Conservation (phyloP, 2,329 filamentous ascomycete genomes). For the Simplicillium aogashimaense region DNA sequence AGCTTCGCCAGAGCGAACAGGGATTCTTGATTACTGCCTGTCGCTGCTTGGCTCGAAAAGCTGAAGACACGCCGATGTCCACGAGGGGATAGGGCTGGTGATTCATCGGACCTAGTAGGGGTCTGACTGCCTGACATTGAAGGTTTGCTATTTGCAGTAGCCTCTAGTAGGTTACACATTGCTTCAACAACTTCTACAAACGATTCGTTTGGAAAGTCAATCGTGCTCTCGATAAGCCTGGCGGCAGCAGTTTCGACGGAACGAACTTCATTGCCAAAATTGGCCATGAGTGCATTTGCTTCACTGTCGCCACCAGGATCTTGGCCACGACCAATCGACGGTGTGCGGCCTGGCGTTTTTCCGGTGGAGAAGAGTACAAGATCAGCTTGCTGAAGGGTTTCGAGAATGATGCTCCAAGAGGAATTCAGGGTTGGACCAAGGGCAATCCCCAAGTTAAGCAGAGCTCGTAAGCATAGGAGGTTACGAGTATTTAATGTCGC, state of each 20-base stretch:
- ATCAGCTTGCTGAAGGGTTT: constrained; percentile 87
- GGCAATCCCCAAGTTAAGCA: constrained; percentile 93
- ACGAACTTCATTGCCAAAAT: constrained; percentile 70
- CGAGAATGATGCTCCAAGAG: constrained; percentile 85
- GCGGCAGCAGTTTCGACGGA: constrained; percentile 83
- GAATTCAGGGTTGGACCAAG: constrained; percentile 76
- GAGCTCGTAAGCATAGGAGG: constrained; percentile 75
- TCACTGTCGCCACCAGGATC: constrained; percentile 43
- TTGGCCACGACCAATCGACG: constrained; percentile 32
- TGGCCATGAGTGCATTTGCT: constrained; percentile 42
- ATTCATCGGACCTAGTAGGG: constrained; percentile 8
- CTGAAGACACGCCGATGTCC: constrained; percentile 37
- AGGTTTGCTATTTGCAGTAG: not conserved
- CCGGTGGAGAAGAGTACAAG: constrained; percentile 64
- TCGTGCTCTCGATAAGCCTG: constrained; percentile 81
- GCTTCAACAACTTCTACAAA: constrained; percentile 71
- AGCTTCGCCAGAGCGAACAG: constrained; percentile 64
- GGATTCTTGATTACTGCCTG: constrained; percentile 49
- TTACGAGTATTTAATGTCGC: constrained; percentile 75
- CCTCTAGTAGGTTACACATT: constrained; percentile 59
- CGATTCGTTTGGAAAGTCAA: constrained; percentile 75
- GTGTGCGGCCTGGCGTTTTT: constrained; percentile 41
- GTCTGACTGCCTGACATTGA: constrained; percentile 9
- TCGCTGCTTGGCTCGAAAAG: constrained; percentile 31
- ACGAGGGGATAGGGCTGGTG: constrained; percentile 13